Base-by-base conservation (phyloP, 495 filamentous ascomycete genomes). In the Pyrenula aspistea region DNA sequence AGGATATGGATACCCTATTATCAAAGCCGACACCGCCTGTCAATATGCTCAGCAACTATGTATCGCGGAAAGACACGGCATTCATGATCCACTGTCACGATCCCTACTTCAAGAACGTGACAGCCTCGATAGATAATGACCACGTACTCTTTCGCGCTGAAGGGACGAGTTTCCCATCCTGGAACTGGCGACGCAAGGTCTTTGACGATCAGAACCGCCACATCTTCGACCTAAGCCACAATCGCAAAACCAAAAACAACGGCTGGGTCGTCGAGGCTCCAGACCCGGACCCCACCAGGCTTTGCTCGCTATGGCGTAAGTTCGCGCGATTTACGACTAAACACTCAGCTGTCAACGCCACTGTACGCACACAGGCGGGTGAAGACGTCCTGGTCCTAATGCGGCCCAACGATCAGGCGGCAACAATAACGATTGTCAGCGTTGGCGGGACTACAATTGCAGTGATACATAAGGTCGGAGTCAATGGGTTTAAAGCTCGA, bases 61-160 rank as follows among this genome's bases (percentile, higher is more conserved):
- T 61, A 22, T 49, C 56, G 25, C 21, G 50, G 15, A 21, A n/a
- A 42, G 56, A 61, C 22, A 58, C 25, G 10, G 48, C 12, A 12
- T 54, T 61, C 49, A 19, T 25, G 25, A 58, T 61, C 31, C 50
- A 58, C 23, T 61, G 59, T 22, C 59, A 58, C 25, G 56, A 61
- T 48, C 15, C n/a, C n/a, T 19, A 42, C 11, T 61, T 61, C 51
- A 59, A 59, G 25, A 24, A 53, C 42, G 59, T 61, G 55, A 53
- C 56, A 15, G 47, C 57, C 2, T 56, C 51, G 12, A 51, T 49
- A 24, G 22, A 22, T n/a, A 49, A 25, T 19, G 51, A 50, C 24
- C 21, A 58, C 1, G 22, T 48, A 42, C 56, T 61, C 23, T 61
- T 61, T 15, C 57, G 55, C 12, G 49, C 51, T 15, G 55, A 60